Evolutionary conservation across 2,329 filamentous ascomycete species (phyloP).

Genomic region (Dactylellina cionopaga): DNA sequence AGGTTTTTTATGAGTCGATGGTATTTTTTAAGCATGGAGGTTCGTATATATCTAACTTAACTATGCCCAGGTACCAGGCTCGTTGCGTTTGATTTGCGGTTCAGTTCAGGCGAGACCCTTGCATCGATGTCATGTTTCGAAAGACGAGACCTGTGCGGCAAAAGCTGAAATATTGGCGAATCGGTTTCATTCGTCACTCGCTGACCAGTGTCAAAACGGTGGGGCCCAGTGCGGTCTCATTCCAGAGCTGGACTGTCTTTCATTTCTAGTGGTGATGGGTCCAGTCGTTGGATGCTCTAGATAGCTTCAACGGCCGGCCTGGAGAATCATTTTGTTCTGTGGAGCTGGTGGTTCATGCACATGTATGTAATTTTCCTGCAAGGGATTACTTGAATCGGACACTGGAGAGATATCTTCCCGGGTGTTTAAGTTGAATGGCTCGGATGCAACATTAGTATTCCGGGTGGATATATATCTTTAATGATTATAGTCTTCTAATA

Average conservation of each 20-base stretch:
- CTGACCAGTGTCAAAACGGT: slow-evolving; percentile 20
- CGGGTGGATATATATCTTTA: slow-evolving; percentile 21
- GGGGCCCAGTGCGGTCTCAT: too few species aligned
- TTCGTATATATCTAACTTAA: not conserved
- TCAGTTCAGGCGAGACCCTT: slow-evolving; percentile 50
- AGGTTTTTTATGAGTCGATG: not conserved
- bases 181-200: slow-evolving; percentile 36
- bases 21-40: not conserved
- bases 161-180: slow-evolving; percentile 18
- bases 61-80: slow-evolving; percentile 28
- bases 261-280: too few species aligned
- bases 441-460: slow-evolving; percentile 28
- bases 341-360: slow-evolving; percentile 9
- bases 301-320: too few species aligned
- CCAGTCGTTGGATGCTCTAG: too few species aligned
- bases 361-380: slow-evolving; percentile 30
- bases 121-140: slow-evolving; percentile 47
- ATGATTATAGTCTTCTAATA: not conserved
- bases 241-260: too few species aligned
- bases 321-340: not conserved
- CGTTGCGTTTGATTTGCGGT: slow-evolving; percentile 33
- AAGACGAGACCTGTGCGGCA: slow-evolving; percentile 46
- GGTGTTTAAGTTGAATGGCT: slow-evolving; percentile 17
- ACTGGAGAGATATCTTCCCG: slow-evolving; percentile 6
- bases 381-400: slow-evolving; percentile 25